Percentiles rank a stretch among this genome's conserved stretches.
Conservation (phyloP, 257 asterid species). For the Verbena officinalis region DNA sequence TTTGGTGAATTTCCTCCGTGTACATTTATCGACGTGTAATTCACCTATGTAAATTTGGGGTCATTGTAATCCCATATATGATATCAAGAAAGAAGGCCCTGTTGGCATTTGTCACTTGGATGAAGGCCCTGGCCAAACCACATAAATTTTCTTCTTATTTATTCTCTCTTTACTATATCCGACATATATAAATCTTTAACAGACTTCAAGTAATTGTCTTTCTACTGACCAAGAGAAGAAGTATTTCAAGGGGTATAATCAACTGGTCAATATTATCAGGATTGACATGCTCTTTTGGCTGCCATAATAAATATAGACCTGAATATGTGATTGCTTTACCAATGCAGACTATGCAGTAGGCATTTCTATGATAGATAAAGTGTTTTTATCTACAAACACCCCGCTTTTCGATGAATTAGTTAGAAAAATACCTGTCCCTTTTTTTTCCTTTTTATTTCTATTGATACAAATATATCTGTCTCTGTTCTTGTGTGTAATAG, state of each 20-base stretch:
- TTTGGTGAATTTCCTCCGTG: too few species aligned
- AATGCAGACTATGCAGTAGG: neutral
- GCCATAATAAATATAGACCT: neutral
- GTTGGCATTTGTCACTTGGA: too few species aligned
- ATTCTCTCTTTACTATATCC: too few species aligned
- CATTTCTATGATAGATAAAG: conserved; percentile 3
- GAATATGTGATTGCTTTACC: conserved; percentile 21
- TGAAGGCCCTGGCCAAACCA: too few species aligned
- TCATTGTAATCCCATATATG: too few species aligned
- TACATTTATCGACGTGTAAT: too few species aligned
- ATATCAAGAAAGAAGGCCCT: too few species aligned
- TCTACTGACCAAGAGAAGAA: neutral
- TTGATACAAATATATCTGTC: too few species aligned
- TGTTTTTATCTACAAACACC: conserved; percentile 1
- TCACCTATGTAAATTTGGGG: too few species aligned
- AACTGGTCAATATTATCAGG: conserved; percentile 9
- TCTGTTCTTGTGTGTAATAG: too few species aligned
- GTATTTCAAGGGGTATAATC: neutral
- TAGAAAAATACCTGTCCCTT: conserved; percentile 19
- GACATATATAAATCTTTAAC: neutral
- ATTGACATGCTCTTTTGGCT: neutral
- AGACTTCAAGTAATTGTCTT: neutral
- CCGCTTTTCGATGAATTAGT: conserved; percentile 3
- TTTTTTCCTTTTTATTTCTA: too few species aligned
- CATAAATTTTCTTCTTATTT: too few species aligned